Conservation (phyloP, 345 rosid genomes). For the Psidium guajava region DNA sequence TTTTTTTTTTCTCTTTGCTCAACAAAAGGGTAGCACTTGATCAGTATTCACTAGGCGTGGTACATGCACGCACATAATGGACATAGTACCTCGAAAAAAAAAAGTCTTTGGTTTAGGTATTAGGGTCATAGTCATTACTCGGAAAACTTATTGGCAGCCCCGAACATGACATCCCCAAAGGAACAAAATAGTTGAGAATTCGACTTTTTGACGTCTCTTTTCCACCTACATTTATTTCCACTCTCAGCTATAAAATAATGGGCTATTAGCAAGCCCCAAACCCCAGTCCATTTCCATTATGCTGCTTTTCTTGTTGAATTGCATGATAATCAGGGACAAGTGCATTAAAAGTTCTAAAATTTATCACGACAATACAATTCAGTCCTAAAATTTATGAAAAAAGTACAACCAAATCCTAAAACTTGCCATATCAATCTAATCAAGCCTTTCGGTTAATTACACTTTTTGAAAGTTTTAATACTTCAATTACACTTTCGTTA, state of each 20-base stretch:
- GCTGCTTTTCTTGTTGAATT: not conserved
- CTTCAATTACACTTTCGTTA: too few relatives aligned
- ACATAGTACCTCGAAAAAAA: rapidly evolving
- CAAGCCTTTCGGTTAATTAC: too few relatives aligned
- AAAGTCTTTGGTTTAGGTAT: not conserved
- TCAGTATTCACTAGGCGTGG: not conserved
- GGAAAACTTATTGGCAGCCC: not conserved
- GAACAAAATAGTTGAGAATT: not conserved
- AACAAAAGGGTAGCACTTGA: not conserved
- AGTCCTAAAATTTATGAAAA: too few relatives aligned
- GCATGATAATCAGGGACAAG: too few relatives aligned
- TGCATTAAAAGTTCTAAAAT: too few relatives aligned
- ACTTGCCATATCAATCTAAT: too few relatives aligned
- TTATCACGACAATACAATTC: too few relatives aligned
- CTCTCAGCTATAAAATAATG: not conserved
- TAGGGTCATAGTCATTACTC: not conserved
- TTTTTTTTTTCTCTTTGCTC: too few relatives aligned
- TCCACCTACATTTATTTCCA: not conserved
- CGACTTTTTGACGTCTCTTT: not conserved
- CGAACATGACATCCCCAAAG: not conserved
- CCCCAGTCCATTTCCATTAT: not conserved
- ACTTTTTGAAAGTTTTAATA: too few relatives aligned
- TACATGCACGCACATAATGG: not conserved
- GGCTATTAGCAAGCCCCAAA: not conserved
- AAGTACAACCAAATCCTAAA: too few relatives aligned